Evolutionary conservation across 768 basidiomycete genomes (phyloP).

Genomic region (Lactifluus echinatus): DNA sequence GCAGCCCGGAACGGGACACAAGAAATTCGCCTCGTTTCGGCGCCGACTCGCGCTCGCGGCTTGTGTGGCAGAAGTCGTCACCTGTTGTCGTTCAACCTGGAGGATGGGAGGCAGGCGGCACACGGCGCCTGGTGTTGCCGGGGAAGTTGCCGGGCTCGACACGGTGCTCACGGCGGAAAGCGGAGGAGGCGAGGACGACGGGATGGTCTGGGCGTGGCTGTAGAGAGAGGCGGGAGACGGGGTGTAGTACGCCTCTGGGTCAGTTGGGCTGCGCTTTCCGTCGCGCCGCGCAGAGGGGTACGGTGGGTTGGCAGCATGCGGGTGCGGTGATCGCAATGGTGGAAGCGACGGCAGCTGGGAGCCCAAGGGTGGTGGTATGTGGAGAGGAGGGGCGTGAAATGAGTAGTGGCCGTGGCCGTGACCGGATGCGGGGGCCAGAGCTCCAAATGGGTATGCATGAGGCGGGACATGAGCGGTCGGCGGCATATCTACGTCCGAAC

Average conservation of each 20-base stretch:
- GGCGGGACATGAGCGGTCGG: slow-evolving; percentile 16
- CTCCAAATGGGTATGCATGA: slow-evolving; percentile 17
- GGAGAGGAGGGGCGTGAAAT: slow-evolving; percentile 24
- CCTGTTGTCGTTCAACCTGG: slow-evolving; percentile 90
- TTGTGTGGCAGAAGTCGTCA: slow-evolving; percentile 91
- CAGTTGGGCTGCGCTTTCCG: slow-evolving; percentile 26
- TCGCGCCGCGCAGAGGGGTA: slow-evolving; percentile 18
- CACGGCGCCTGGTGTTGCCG: slow-evolving; percentile 23
- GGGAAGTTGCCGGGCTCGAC: slow-evolving; percentile 16
- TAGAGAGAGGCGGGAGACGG: slow-evolving; percentile 49
- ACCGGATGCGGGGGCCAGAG: slow-evolving; percentile 26
- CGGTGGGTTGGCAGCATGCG: slow-evolving; percentile 17
- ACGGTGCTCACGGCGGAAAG: slow-evolving; percentile 16
- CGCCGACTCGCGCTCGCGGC: slow-evolving; percentile 83
- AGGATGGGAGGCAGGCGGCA: slow-evolving; percentile 73
- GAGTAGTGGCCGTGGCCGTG: slow-evolving; percentile 28
- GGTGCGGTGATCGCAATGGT: slow-evolving; percentile 13
- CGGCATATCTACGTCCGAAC: slow-evolving; percentile 14
- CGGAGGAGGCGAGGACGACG: slow-evolving; percentile 16
- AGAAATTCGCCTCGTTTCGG: slow-evolving; percentile 85
- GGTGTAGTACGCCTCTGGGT: slow-evolving; percentile 29
- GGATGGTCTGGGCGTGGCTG: slow-evolving; percentile 29
- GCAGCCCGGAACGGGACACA: slow-evolving; percentile 35
- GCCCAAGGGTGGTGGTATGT: slow-evolving; percentile 16
- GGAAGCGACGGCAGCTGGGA: slow-evolving; percentile 11